A percentile compares a stretch with the other conserved stretches of the same genome.
Evolutionary conservation across 208 protist species (phyloP).

Genomic region (Leishmania lainsoni): DNA sequence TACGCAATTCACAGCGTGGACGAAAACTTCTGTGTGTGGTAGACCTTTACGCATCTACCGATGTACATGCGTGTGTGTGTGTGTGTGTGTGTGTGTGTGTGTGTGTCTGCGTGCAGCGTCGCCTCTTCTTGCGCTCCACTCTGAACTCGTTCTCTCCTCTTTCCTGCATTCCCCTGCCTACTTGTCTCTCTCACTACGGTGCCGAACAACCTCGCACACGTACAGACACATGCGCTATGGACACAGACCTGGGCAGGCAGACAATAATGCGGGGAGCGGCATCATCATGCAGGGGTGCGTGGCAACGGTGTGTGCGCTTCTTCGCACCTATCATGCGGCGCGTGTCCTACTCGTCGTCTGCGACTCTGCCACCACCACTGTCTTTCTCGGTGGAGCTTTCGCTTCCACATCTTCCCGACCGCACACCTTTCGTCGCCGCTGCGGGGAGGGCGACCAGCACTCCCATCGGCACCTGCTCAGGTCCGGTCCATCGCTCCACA

Average conservation of each 20-base stretch:
- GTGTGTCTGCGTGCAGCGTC: not conserved
- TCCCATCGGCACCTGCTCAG: not conserved
- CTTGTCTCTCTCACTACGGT: not conserved
- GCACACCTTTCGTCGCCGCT: conserved; percentile 10
- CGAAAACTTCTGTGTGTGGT: too few relatives aligned
- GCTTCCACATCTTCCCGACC: conserved; percentile 19
- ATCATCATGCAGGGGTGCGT: not conserved
- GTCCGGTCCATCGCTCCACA: not conserved
- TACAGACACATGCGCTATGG: not conserved
- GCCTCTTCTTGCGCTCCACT: not conserved
- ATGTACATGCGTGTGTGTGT: not conserved
- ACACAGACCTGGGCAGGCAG: not conserved
- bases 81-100: not conserved
- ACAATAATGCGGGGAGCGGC: not conserved
- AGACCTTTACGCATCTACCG: not conserved
- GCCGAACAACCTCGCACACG: not conserved
- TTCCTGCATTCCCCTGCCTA: not conserved
- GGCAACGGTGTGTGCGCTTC: not conserved
- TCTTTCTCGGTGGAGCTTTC: conserved; percentile 23
- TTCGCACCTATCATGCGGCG: not conserved
- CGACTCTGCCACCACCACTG: not conserved
- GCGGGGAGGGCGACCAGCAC: not conserved
- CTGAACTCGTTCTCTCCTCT: too few relatives aligned
- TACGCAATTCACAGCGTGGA: too few relatives aligned
- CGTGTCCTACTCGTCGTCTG: not conserved